Base-by-base conservation (phyloP, 2,329 filamentous ascomycete species). In the Trichophyton verrucosum region DNA sequence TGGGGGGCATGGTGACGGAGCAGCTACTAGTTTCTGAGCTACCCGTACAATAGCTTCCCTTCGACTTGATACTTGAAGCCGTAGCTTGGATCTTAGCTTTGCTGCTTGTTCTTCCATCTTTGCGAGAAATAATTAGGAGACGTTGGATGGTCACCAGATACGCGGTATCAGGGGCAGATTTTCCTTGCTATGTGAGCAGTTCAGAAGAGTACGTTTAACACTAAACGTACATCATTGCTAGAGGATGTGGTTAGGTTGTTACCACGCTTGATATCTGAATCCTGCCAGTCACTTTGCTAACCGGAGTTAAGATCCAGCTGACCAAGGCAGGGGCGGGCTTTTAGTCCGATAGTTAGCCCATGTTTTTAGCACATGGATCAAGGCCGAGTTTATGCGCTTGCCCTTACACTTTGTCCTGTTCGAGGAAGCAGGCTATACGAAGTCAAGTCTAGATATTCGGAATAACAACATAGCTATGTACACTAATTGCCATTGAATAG, bases 1-100 rank as follows among this genome's bases (percentile, higher is more conserved):
- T 17, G 62, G 53, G 6, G 60, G 62, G 42, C 59, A 61, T 9
- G 62, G 62, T 11, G 60, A 63, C 3, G 60, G 40, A 17, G 51
- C 56, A 15, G 24, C 40, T 38, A 63, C 55, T 13, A 63, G 53
- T 1, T 44, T 22, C 44, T 44, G 58, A 6, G 60, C 46, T 27
- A 36, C 57, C 15, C 33, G 17, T 17, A 63, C 33, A 15, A 63
- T 53, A 15, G 38, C 51, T 20, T 63, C 60, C 38, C 42, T 42
- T 55, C 59, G 57, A 8, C 38, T 38, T 20, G 60, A 47, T 44
- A 63, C 42, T 44, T 51, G 30, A 51, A 58, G 55, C 24, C 42
- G 60, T 17, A 59, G 40, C 13, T 20, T 4, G 11, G 20, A 3
- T n/a, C 33, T 22, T 24, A 20, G 7, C 15, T 20, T 22, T 24